These are phyloP conservation scores for Lathyrus aphaca DNA, from an alignment of 306 rosid species.

Conservation along the genomic window DNA sequence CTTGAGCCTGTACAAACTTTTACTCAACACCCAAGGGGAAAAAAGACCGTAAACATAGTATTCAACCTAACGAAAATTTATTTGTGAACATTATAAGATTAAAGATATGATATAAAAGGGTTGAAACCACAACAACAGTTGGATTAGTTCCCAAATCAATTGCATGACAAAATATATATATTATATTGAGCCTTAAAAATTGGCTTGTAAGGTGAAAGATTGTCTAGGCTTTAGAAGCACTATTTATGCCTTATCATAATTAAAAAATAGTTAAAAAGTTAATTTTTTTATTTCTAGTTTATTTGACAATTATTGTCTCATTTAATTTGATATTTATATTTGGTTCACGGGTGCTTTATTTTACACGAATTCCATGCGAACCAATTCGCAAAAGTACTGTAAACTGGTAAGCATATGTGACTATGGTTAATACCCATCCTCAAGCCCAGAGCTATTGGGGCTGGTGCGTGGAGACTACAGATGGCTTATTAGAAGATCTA, in stretches of 20 bases:
- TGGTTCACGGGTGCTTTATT: no score
- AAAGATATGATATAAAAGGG: conserved; percentile 18
- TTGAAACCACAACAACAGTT: conserved; percentile 31
- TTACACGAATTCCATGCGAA: no score
- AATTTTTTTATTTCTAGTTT: no score
- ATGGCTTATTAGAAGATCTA: background rate
- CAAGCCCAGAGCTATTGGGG: background rate
- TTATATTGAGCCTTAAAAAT: background rate
- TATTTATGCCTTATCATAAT: background rate
- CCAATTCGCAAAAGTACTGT: no score
- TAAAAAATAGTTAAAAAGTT: no score
- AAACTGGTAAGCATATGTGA: no score
- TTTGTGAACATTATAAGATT: background rate
- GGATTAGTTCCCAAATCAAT: conserved; percentile 30
- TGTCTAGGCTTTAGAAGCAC: background rate
- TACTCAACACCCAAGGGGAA: conserved; percentile 5
- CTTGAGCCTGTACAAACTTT: conserved; percentile 43
- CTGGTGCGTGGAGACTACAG: background rate
- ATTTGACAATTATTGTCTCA: no score
- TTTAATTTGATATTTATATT: no score
- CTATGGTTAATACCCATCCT: background rate
- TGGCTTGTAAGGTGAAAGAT: background rate
- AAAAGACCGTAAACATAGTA: conserved; percentile 16
- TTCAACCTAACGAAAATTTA: conserved; percentile 14
- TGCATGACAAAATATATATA: conserved; percentile 14